Evolutionary conservation across 2,329 filamentous ascomycete species (phyloP).

Genomic region (Botrytis pseudocinerea): DNA sequence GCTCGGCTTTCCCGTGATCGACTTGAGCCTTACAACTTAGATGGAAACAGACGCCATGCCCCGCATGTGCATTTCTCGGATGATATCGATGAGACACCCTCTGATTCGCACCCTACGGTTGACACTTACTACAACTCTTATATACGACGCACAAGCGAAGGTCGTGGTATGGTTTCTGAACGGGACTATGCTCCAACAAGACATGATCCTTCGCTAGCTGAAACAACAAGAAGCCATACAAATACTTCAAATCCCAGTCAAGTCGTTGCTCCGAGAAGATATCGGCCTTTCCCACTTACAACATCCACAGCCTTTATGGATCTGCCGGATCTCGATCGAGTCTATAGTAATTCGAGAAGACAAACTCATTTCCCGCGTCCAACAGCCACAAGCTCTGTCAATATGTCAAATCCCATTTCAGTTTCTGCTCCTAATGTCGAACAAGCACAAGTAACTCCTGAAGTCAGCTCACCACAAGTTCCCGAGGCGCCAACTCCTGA

Average conservation of each 20-base stretch:
- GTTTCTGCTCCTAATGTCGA: not conserved
- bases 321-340: not conserved
- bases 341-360: not conserved
- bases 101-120: not conserved
- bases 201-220: not conserved
- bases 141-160: not conserved
- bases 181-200: not conserved
- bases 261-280: not conserved
- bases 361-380: not conserved
- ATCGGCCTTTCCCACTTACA: not conserved
- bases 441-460: not conserved
- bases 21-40: not conserved
- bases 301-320: not conserved
- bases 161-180: not conserved
- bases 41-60: not conserved
- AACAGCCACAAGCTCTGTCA: not conserved
- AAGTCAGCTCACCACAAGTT: not conserved
- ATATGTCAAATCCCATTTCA: rapidly evolving
- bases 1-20: not conserved
- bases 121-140: too few species aligned
- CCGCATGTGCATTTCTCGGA: not conserved
- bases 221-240: not conserved
- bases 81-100: not conserved
- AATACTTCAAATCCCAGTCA: not conserved
- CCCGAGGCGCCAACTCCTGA: not conserved